Evolutionary conservation across 2,329 filamentous ascomycete species (phyloP).

Genomic region (Neophaeococcomyces mojaviensis): DNA sequence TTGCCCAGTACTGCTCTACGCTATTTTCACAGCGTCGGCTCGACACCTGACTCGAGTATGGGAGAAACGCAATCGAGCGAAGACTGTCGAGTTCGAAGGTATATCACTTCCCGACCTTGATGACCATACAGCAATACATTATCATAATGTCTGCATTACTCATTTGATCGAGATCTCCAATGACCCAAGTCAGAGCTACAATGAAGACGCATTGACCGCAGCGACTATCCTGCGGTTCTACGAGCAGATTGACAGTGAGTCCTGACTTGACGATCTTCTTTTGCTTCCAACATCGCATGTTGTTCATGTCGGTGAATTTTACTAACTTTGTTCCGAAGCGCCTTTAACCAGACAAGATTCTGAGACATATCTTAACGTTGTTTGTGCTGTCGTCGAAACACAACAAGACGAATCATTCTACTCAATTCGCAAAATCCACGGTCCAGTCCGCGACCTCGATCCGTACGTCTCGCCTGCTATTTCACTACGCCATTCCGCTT

Average conservation of each 20-base stretch:
- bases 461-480: neutral
- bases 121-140: conserved; percentile 31
- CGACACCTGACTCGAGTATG: conserved; percentile 31
- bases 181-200: conserved; percentile 30
- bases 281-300: too few relatives aligned
- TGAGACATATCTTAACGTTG: conserved; percentile 20
- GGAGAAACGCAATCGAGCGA: conserved; percentile 4
- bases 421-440: neutral
- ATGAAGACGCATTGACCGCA: conserved; percentile 33
- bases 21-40: conserved; percentile 32
- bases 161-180: conserved; percentile 33
- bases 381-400: conserved; percentile 24
- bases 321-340: too few relatives aligned
- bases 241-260: conserved; percentile 37
- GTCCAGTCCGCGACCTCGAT: neutral
- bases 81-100: conserved; percentile 14
- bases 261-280: too few relatives aligned
- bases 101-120: conserved; percentile 25
- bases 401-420: conserved; percentile 13
- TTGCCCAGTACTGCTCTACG: conserved; percentile 35
- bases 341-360: conserved; percentile 17
- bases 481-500: conserved; percentile 37
- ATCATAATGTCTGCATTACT: conserved; percentile 36
- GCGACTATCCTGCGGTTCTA: conserved; percentile 34
- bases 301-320: too few relatives aligned